Evolutionary conservation across 2,329 filamentous ascomycete species (phyloP), one percentile per base, ranked within the genome.

Genomic region (Neofusicoccum cordaticola): DNA sequence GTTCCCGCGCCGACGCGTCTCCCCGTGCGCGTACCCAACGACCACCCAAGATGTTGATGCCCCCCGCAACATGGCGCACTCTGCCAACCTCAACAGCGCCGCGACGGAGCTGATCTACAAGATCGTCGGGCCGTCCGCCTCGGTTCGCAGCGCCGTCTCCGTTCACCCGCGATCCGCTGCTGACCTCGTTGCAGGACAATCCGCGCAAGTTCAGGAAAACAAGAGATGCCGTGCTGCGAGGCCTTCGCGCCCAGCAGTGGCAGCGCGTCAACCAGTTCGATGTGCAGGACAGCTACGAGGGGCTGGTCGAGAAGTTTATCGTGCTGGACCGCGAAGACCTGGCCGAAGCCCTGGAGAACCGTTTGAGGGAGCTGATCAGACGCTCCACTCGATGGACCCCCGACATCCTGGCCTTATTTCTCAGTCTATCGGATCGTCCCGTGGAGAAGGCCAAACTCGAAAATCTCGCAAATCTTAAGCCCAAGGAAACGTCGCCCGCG

Each of bases 381-480:
- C 74, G 77, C 13, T 80, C 78, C 41, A 83, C 83, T 48, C 88
- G 87, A 76, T 94, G 87, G 85, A 86, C 87, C 5, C 93, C 93
- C 0, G 95, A 98, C 70, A 83, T 91, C 13, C 80, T 98, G 13
- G 88, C 90, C 57, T 78, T 98, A 0, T 79, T 98, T 11, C 81
- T 98, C 7, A 86, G 92, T 66, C 85, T 98, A 0, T 94, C 94
- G 1, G 89, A 97, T 69, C 85, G 88, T 62, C 94, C 95, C 2
- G 85, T 88, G 0, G 84, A 88, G 61, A 89, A 92, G 60, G 86
- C 91, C 0, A 85, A 81, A 3, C 77, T 94, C 0, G 82, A 85
- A 45, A 84, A 87, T 67, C 78, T 95, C n/a, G 82, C 88, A 17
- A 74, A 79, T 1, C 76, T 90, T 2, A 81, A 80, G 42, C 78